Evolutionary conservation across 163 green algal species (phyloP).

Genomic region (Scenedesmus sp.): DNA sequence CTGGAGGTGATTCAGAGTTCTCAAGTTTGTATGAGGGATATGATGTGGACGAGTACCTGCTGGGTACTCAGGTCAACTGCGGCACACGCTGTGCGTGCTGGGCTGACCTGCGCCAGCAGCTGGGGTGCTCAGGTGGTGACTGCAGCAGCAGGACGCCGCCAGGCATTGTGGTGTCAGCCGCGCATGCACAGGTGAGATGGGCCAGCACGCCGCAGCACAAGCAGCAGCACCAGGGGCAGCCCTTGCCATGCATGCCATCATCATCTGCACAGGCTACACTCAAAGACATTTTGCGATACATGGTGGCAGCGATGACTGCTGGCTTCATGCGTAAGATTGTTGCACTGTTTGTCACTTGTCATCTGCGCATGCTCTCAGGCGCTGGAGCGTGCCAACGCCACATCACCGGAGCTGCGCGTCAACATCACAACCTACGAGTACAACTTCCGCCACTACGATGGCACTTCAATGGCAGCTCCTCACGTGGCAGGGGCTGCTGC

Average conservation of each 20-base stretch:
- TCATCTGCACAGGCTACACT: background rate
- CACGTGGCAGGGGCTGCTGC: constrained; percentile 45
- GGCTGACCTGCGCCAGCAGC: background rate
- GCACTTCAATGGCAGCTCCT: constrained; percentile 39
- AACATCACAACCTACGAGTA: constrained; percentile 42
- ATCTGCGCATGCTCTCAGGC: background rate
- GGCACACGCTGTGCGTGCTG: constrained; percentile 43
- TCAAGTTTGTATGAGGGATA: background rate
- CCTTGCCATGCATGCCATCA: background rate
- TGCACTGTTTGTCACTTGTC: background rate
- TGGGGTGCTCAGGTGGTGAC: background rate
- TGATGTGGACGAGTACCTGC: constrained; percentile 21
- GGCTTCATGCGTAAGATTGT: no score
- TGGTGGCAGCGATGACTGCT: background rate
- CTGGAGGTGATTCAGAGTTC: background rate
- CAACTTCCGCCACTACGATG: constrained; percentile 40
- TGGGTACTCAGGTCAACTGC: constrained; percentile 42
- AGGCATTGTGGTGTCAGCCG: constrained; percentile 31
- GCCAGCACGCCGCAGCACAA: background rate
- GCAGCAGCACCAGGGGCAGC: background rate
- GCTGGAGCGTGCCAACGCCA: background rate
- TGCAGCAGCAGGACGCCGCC: background rate
- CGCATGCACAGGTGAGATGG: constrained; percentile 26
- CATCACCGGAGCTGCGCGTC: background rate
- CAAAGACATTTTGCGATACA: background rate